Evolutionary conservation across 1,284 basidiomycete genomes (phyloP), one percentile per base, ranked within the genome.

Genomic region (Puccinia novopanici): DNA sequence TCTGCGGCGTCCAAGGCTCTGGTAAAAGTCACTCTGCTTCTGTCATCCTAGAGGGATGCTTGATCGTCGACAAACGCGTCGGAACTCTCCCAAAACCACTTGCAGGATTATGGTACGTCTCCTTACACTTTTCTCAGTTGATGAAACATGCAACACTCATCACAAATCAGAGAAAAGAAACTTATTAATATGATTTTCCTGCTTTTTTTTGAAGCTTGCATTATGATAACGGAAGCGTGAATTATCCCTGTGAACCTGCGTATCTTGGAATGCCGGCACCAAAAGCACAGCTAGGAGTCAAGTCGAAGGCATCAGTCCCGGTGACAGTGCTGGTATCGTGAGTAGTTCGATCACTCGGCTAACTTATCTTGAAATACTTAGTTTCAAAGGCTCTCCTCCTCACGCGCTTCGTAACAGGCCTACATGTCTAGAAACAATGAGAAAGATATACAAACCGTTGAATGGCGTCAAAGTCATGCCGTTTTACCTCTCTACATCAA

Each of bases 1-100:
- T 81, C 12, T 81, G 79, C 52, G 79, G 79, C 12, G 72, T 68
- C 6, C 79, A 81, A 40, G 79, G 79, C 8, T 75, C 72, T 3
- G 72, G 79, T 10, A 81, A 81, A 57, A 68, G 61, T 45, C 79
- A 75, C 34, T 68, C 45, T 22, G 61, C 79, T 24, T 74, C 79
- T 10, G 76, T 79, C 13, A 57, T 79, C 13, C 42, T 79, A 37
- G 76, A 78, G 40, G 75, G 65, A 0, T 78, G 63, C 52, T 59
- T 78, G 30, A 22, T 78, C 13, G 48, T 55, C 48, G 65, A 78
- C 40, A 74, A 42, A 74, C 52, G 71, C 19, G 37, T 74, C 27
- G 71, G 71, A 8, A 74, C 52, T 40, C 71, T 74, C 3, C 71
- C 71, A 1, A 74, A 74, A 74, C 71, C 71, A 24, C 55, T 74